Conservation (phyloP, 192 early-diverging fungal genomes). For the Backusella macrospora region DNA sequence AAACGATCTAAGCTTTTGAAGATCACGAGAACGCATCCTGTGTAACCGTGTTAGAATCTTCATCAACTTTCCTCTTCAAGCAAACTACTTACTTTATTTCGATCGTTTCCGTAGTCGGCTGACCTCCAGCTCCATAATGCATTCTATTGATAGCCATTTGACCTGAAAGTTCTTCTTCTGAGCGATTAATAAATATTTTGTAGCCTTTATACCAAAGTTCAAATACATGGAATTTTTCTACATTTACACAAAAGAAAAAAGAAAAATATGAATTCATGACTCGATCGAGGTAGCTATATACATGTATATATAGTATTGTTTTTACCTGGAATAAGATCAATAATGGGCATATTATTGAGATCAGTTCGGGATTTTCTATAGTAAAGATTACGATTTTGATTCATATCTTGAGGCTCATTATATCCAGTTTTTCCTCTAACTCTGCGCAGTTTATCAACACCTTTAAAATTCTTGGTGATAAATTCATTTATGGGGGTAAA, state of each 20-base stretch:
- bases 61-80: background rate
- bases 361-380: background rate
- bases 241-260: background rate
- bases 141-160: background rate
- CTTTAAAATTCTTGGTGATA: slow-evolving; percentile 11
- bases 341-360: background rate
- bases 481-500: slow-evolving; percentile 21
- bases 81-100: slow-evolving; percentile 5
- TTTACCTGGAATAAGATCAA: slow-evolving; percentile 30
- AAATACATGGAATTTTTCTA: slow-evolving; percentile 18
- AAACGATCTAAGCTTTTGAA: slow-evolving; percentile 6
- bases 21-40: slow-evolving; percentile 20
- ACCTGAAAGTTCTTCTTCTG: background rate
- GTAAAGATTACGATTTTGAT: background rate
- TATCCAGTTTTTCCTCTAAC: slow-evolving; percentile 1
- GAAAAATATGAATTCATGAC: background rate
- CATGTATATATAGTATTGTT: background rate
- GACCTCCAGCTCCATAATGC: background rate
- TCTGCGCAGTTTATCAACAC: background rate
- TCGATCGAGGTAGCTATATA: background rate
- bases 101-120: background rate
- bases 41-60: background rate
- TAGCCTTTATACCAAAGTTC: slow-evolving; percentile 20
- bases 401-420: background rate
- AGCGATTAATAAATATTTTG: slow-evolving; percentile 5